Base-by-base conservation (phyloP, 2,329 filamentous ascomycete species). In the Calonectria ilicicola region DNA sequence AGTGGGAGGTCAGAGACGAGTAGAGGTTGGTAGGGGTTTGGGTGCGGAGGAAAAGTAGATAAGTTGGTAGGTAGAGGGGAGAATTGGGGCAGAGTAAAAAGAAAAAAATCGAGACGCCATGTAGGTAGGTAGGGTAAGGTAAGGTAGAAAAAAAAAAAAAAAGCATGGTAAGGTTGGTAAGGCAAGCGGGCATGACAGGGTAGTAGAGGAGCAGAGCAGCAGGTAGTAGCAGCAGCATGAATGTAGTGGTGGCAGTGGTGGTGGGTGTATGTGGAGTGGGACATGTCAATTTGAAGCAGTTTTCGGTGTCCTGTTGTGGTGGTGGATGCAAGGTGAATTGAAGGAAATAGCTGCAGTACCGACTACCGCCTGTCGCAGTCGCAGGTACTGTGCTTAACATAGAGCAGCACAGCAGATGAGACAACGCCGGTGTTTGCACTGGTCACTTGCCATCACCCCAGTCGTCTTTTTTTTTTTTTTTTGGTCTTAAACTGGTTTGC, bases 211-310 rank as follows among this genome's bases (percentile, higher is more conserved):
- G 19, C 49, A 23, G 29, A 32, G 29, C 29, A 32, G 29, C 5
- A 9, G 19, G 51, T 23, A 19, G 47, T 2, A 51, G 47, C 19
- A 49, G 6, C 21, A 53, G 49, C 27, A 58, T 58, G 29, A 38
- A 58, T 58, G 29, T 23, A 19, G 29, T 56, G 53, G 53, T 58
- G 53, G 53, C n/a, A 21, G 10, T 35, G 12, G 29, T 40, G 29
- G 65, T 58, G 47, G 38, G 67, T 12, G 68, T 66, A 58, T 65
- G 42, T 32, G 32, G 62, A 69, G 60, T 56, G 17, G 10, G 40
- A 12, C 27, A 51, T 51, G 66, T 62, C 65, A 67, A 67, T 29
- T 67, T 51, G 65, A 67, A 26, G 53, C 65, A 62, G 17, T n/a
- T 44, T n/a, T 17, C 53, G 42, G 65, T 67, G 42, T 27, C 49